Evolutionary conservation across 129 eudicot genomes (phyloP).

Genomic region (Kitagawia praeruptora): DNA sequence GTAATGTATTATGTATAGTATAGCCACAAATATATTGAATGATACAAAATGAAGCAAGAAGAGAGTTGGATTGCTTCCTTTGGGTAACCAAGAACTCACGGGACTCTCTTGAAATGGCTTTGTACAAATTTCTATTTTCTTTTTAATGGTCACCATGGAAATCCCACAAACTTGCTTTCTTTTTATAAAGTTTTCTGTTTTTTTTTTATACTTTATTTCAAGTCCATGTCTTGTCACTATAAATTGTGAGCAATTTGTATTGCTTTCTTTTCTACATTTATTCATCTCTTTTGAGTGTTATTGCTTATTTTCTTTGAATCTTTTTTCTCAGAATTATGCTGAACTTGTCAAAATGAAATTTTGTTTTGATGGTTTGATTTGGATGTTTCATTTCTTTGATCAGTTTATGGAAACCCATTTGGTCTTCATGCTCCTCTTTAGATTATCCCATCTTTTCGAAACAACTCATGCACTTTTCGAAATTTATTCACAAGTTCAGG

Average conservation of each 20-base stretch:
- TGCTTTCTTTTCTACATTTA: not conserved
- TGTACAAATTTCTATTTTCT: not conserved
- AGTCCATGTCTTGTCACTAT: conserved; percentile 2
- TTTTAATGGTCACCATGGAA: not conserved
- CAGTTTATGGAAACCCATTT: conserved; percentile 5
- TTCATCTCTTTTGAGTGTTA: not conserved
- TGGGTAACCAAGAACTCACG: conserved; percentile 7
- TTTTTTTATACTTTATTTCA: not conserved
- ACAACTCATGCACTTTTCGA: not conserved
- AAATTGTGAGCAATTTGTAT: not conserved
- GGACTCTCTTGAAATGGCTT: not conserved
- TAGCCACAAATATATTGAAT: not conserved
- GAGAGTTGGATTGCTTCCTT: conserved; percentile 5
- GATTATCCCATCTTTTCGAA: conserved; percentile 3
- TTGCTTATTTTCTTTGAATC: not conserved
- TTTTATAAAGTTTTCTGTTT: not conserved
- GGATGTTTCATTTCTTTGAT: conserved; percentile 9
- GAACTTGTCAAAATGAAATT: conserved; percentile 1
- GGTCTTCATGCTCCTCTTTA: not conserved
- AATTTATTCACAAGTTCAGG: not conserved
- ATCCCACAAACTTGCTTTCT: conserved; percentile 10
- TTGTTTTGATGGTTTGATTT: conserved; percentile 7
- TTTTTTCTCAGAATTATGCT: conserved; percentile 1
- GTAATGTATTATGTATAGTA: not conserved
- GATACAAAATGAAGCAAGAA: conserved; percentile 3